A percentile compares a stretch with the other conserved stretches of the same genome.
phyloP scores from a whole-genome alignment of 2,329 filamentous ascomycete species.

The Shiraia sp. region DNA sequence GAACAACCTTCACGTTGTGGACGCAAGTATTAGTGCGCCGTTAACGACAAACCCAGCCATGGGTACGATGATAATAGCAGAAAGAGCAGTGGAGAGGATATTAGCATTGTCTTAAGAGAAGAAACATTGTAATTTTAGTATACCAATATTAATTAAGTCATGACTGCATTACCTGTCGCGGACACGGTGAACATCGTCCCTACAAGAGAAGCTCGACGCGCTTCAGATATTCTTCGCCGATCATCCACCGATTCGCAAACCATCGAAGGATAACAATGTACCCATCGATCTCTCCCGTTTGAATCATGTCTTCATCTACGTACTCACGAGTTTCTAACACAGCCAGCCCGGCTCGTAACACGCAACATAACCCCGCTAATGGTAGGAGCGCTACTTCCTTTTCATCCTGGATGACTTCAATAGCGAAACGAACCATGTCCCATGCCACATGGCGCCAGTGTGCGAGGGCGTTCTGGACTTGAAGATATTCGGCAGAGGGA shows the following conservation, averaged over 20 bases:
- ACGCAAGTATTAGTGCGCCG: constrained; percentile 55
- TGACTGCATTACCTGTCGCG: background rate
- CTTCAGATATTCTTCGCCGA: background rate
- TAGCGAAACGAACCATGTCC: too few species aligned
- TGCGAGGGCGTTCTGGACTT: too few species aligned
- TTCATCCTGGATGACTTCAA: too few species aligned
- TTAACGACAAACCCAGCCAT: constrained; percentile 61
- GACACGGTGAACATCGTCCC: background rate
- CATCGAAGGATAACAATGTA: background rate
- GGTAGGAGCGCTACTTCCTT: too few species aligned
- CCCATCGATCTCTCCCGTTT: background rate
- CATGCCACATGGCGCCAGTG: too few species aligned
- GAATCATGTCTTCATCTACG: background rate
- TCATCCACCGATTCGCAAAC: background rate
- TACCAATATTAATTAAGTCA: background rate
- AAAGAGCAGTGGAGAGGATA: constrained; percentile 57
- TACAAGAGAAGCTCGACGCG: background rate
- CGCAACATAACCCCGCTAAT: too few species aligned
- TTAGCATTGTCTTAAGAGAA: constrained; percentile 31
- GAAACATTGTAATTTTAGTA: background rate
- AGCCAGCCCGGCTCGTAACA: too few species aligned
- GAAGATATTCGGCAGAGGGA: too few species aligned
- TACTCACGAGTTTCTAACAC: background rate
- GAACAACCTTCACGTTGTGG: constrained; percentile 57
- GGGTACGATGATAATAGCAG: constrained; percentile 59